phyloP scores from a whole-genome alignment of 75 land plant genomes.

The Sequoia sempervirens region DNA sequence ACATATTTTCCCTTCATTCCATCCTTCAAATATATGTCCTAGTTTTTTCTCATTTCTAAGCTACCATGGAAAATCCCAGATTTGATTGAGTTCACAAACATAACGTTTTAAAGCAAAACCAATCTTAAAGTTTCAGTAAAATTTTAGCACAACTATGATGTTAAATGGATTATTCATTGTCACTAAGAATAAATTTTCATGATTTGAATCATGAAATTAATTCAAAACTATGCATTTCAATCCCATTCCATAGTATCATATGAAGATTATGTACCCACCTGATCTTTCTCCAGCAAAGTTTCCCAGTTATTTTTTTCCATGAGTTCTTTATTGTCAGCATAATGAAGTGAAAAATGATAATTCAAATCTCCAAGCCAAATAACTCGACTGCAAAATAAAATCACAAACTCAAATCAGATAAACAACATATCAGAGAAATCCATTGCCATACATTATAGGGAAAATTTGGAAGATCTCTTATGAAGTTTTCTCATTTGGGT shows the following conservation, averaged over 20 bases:
- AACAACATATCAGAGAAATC: background rate
- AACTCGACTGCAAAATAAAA: slow-evolving; percentile 51
- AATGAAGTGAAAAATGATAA: slow-evolving; percentile 67
- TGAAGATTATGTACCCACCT: slow-evolving; percentile 24
- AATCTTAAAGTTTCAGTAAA: no score
- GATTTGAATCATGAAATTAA: background rate
- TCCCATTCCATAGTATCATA: no score
- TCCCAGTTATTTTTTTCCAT: slow-evolving; percentile 77
- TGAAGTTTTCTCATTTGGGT: background rate
- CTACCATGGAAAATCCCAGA: slow-evolving; percentile 39
- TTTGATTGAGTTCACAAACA: no score
- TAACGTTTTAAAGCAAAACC: no score
- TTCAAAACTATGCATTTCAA: background rate
- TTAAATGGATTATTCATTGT: no score
- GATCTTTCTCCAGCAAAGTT: slow-evolving; percentile 69
- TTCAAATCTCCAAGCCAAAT: slow-evolving; percentile 96
- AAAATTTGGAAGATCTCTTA: background rate
- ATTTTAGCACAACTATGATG: no score
- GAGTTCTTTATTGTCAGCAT: slow-evolving; percentile 47
- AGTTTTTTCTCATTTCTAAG: slow-evolving; percentile 59
- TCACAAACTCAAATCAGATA: background rate
- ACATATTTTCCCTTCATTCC: slow-evolving; percentile 82
- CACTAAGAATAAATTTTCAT: no score
- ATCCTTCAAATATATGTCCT: slow-evolving; percentile 77
- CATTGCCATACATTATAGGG: background rate